Percentiles rank a stretch among this genome's conserved stretches.
Conservation (phyloP, 1,139 yeast species). For the Debaryomycetaceae sp. region DNA sequence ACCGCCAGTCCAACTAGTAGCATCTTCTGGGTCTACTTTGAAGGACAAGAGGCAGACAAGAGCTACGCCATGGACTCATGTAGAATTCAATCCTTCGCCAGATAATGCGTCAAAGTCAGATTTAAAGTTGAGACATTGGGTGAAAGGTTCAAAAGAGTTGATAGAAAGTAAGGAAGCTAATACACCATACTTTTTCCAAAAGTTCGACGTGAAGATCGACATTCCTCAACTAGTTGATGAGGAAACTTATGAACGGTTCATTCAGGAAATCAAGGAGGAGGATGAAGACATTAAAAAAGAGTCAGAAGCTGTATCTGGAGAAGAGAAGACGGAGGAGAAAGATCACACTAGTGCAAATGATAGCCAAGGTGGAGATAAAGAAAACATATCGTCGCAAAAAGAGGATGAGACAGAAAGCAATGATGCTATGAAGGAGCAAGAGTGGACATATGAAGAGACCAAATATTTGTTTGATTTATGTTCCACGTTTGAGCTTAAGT, state of each 20-base stretch:
- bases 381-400: constrained; percentile 4
- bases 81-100: constrained; percentile 54
- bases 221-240: constrained; percentile 69
- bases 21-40: constrained; percentile 46
- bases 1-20: constrained; percentile 71
- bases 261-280: constrained; percentile 39
- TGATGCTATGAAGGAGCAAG: constrained; percentile 1
- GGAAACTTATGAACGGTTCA: constrained; percentile 53
- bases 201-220: constrained; percentile 66
- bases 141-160: constrained; percentile 63
- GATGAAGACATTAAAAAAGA: constrained; percentile 13
- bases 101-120: constrained; percentile 47
- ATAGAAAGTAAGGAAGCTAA: constrained; percentile 39
- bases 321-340: constrained; percentile 2
- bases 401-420: constrained; percentile 5
- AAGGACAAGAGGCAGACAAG: constrained; percentile 67
- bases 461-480: constrained; percentile 71
- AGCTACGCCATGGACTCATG: constrained; percentile 80
- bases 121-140: constrained; percentile 74
- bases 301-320: constrained; percentile 18
- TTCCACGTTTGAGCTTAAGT: constrained; percentile 70
- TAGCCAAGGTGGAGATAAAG: constrained; percentile 4
- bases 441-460: constrained; percentile 81
- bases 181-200: constrained; percentile 68
- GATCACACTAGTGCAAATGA: constrained; percentile 5